Base-by-base conservation (phyloP, 2,329 filamentous ascomycete species). In the Aspergillus melleus region DNA sequence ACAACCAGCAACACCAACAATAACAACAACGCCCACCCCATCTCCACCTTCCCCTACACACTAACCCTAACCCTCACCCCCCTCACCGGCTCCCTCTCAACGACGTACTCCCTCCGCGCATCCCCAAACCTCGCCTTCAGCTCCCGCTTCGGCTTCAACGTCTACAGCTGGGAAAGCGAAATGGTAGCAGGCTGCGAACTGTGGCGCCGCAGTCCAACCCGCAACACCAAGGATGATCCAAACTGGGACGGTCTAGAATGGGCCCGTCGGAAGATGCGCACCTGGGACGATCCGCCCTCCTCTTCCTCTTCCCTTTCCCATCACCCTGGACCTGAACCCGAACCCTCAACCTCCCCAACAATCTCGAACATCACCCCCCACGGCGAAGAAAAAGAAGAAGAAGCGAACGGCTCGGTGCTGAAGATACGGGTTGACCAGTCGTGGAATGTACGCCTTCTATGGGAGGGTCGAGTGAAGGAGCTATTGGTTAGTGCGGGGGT, bases 91-190 rank as follows among this genome's bases (percentile, higher is more conserved):
- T 96, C 91, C 71, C 83, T 99, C 61, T 93, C 90, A 59, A 91
- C 92, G 39, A 96, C 88, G 16, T 99, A 99, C 74, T 91, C 95
- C 0, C 91, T 98, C 52, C 90, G 91, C 70, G 94, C 94, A 2
- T 92, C 92, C 3, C 86, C 86, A 36, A 87, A 92, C 69, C 86
- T 96, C 66, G 90, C 92, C 11, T 84, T 99, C 53, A 95, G 92
- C 64, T 96, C 92, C 22, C 88, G 90, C 53, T 94, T 98, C 78
- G 92, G 96, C 72, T 99, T 99, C 78, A 99, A 99, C 71, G 90
- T 97, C 53, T 98, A 97, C 78, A 96, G 92, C 73, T 99, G 97
- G 80, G 95, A 99, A 80, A 96, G 92, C 72, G 90, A 95, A 60
- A 89, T 96, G 82, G 89, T 92, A 26, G 85, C 98, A 24, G 95